Evolutionary conservation across 805 yeast genomes (phyloP).

Genomic region (Cyberlindnera galapagoensis): DNA sequence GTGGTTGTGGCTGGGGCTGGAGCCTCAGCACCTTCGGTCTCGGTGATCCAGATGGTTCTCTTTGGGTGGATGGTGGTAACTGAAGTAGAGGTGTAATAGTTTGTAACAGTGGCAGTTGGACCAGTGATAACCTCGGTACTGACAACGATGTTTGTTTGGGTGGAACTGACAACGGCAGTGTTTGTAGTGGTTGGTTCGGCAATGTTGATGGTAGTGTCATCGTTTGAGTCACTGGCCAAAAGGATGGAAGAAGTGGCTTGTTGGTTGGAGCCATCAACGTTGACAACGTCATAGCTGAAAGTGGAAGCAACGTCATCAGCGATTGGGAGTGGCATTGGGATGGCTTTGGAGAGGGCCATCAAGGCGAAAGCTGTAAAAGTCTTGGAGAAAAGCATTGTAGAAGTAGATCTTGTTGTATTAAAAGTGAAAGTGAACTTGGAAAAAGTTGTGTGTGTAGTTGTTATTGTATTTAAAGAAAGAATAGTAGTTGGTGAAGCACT

Average conservation of each 20-base stretch:
- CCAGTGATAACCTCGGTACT: constrained; percentile 10
- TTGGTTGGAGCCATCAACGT: constrained; percentile 24
- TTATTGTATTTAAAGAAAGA: constrained; percentile 10
- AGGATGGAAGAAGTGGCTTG: constrained; percentile 18
- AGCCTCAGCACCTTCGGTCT: constrained; percentile 14
- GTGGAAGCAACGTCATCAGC: constrained; percentile 16
- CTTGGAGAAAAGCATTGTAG: constrained; percentile 20
- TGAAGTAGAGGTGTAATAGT: constrained; percentile 18
- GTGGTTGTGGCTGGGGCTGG: constrained; percentile 5
- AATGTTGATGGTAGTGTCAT: constrained; percentile 14
- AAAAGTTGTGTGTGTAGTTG: background rate
- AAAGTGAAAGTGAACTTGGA: background rate
- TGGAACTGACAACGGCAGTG: constrained; percentile 4
- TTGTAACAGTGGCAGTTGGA: constrained; percentile 10
- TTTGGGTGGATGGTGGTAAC: constrained; percentile 18
- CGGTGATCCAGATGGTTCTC: constrained; percentile 22
- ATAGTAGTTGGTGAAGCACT: constrained; percentile 19
- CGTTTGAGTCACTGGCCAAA: constrained; percentile 13
- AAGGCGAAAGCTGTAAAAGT: constrained; percentile 17
- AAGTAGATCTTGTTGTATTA: background rate
- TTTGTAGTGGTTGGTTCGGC: constrained; percentile 20
- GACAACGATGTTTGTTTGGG: constrained; percentile 8
- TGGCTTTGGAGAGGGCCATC: constrained; percentile 16
- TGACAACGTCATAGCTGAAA: constrained; percentile 16
- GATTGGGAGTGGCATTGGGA: constrained; percentile 16